Conservation (phyloP, 2,329 filamentous ascomycete species). For the Orbilia javanica region DNA sequence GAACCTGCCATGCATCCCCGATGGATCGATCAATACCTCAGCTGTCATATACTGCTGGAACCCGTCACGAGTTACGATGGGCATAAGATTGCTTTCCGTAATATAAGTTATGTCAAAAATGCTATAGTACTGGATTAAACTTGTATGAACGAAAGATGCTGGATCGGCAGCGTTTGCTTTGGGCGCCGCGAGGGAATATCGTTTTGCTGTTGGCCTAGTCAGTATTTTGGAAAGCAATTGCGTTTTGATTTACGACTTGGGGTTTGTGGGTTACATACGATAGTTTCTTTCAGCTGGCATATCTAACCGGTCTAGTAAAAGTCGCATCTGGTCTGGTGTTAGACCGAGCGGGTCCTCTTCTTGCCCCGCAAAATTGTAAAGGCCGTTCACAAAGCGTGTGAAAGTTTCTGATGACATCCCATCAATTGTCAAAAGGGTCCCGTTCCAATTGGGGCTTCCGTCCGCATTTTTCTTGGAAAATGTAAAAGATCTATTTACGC, state of each 20-base stretch:
- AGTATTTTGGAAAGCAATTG: not conserved
- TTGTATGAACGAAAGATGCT: constrained; percentile 33
- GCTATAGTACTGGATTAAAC: constrained; percentile 43
- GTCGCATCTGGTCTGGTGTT: constrained; percentile 35
- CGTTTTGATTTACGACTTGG: not conserved
- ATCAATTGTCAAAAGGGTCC: constrained; percentile 39
- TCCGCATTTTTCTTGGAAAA: constrained; percentile 53
- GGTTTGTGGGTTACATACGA: constrained; percentile 21
- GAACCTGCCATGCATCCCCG: constrained; percentile 40
- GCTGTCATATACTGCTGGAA: constrained; percentile 49
- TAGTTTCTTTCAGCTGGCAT: constrained; percentile 48
- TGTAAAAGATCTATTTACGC: constrained; percentile 45
- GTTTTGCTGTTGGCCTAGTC: constrained; percentile 18
- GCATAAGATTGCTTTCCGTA: constrained; percentile 43
- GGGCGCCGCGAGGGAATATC: not conserved
- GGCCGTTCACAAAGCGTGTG: constrained; percentile 46
- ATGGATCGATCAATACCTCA: constrained; percentile 37
- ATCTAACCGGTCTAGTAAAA: constrained; percentile 35
- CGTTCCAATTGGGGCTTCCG: constrained; percentile 49
- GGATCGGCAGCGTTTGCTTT: constrained; percentile 14
- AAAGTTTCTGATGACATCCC: constrained; percentile 47
- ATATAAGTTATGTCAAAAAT: constrained; percentile 47
- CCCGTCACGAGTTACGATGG: constrained; percentile 46
- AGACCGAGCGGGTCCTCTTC: constrained; percentile 37
- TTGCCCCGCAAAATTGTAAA: constrained; percentile 41